Evolutionary conservation across 2,329 filamentous ascomycete genomes (phyloP), one percentile per base, ranked within the genome.

Genomic region (Aspergillus ustus): DNA sequence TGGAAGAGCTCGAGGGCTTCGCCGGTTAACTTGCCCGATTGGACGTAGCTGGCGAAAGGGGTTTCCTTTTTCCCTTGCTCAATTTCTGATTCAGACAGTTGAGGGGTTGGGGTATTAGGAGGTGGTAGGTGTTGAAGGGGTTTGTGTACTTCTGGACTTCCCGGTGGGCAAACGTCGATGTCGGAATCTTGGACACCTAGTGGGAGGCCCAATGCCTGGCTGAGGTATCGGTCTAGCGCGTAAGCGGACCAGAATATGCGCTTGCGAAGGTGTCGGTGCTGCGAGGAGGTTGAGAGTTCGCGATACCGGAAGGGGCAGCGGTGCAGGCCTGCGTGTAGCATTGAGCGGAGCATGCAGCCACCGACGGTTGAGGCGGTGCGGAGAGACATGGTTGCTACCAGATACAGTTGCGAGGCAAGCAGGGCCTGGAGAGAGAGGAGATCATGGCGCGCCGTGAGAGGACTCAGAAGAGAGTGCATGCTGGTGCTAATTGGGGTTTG

Each of bases 281-380:
- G 75, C 3, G 72, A 70, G 2, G 79, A 61, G 48, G 52, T 20
- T 0, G 59, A 77, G 9, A 84, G 74, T 55, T 83, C 75, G 9
- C 73, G 73, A 61, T 84, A 85, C 7, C 83, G 81, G 59, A 81
- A 80, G 0, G 83, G 83, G 63, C 83, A 84, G 3, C 83, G 76
- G 65, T 85, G 82, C 7, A 84, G 74, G 4, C 83, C 83, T 1
- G 81, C 78, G 64, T 84, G 82, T 25, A 82, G 80, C 51, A 84
- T 76, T 6, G 79, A 77, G 48, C 81, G 79, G 4, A 80, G 71
- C 7, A 84, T 72, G 20, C 80, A 75, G 4, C 83, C 82, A 25
- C 81, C 80, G 6, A 84, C 75, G 0, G 80, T 81, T 0, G 81
- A 83, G 0, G 82, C 82, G 7, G 78, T 77, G 22, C 82, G 77